These are phyloP conservation scores for Haplosporangium gracile DNA, from an alignment of 192 early-diverging fungal genomes.

Conservation along the genomic window DNA sequence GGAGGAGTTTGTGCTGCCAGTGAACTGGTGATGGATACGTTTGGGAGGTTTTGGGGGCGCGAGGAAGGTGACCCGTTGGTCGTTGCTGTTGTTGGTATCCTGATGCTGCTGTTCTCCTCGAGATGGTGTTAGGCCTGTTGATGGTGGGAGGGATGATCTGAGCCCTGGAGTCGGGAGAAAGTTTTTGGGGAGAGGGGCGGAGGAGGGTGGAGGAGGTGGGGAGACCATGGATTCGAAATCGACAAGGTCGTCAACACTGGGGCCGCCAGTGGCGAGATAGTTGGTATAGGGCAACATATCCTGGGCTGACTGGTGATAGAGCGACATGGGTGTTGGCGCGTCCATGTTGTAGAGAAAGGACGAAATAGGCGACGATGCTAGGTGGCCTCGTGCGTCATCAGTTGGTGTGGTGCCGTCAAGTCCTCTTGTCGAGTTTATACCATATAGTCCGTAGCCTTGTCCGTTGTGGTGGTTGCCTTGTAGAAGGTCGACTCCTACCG, in stretches of 20 bases:
- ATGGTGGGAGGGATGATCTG: background rate
- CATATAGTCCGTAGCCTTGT: background rate
- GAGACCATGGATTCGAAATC: constrained; percentile 8
- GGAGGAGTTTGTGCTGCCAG: constrained; percentile 47
- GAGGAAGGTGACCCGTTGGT: background rate
- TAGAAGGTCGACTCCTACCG: background rate
- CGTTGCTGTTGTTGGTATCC: background rate
- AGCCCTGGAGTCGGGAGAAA: background rate
- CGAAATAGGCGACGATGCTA: constrained; percentile 18
- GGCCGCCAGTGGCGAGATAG: background rate
- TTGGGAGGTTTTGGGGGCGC: constrained; percentile 48
- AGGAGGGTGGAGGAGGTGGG: background rate
- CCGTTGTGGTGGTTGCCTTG: background rate
- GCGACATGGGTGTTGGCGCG: background rate
- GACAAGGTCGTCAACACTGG: constrained; percentile 3
- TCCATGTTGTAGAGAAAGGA: constrained; percentile 21
- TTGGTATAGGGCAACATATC: constrained; percentile 11
- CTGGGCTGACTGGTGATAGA: background rate
- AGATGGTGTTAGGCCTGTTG: background rate
- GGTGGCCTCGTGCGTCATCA: background rate
- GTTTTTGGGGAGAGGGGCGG: background rate
- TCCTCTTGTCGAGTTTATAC: background rate
- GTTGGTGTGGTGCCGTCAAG: background rate
- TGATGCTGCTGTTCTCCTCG: background rate
- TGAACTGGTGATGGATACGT: constrained; percentile 27